Base-by-base conservation (phyloP, 305 asterid species). In the Fraxinus dipetala region DNA sequence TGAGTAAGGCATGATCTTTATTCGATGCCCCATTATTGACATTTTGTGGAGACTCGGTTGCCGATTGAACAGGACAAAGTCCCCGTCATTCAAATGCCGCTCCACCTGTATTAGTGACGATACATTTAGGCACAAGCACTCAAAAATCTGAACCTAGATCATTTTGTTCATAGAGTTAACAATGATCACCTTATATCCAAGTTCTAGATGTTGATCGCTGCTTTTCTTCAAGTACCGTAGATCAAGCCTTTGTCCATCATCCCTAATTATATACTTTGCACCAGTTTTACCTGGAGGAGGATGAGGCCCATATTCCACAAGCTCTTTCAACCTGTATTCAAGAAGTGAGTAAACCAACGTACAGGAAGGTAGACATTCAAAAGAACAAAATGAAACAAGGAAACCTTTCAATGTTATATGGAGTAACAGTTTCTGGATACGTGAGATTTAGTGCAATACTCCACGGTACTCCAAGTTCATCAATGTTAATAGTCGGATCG, bases 261-360 rank as follows among this genome's bases (percentile, higher is more conserved):
- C 99, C 90, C 99, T 91, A 83, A 96, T 94, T 82, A 96, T 96
- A 89, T 96, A 96, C 85, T 88, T 96, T 14, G 99, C 99, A 83
- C 99, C 99, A 78, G 99, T 96, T 94, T 94, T 96, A n/a, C 98
- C 99, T 80, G 98, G 97, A 84, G 99, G 99, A 34, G 99, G 99
- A 88, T 96, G 98, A 69, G 99, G 98, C 30, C 99, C 99, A 87
- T 96, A 82, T 78, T 96, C 99, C 83, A 96, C 99, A 61, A 96
- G 98, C 88, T 96, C 98, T 85, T 94, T 96, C 89, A 93, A 86
- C 94, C 99, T 96, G 89, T 86, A 83, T 79, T 73, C 78, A 87
- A 56, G 73, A 69, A 78, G 48, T 76, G 35, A 65, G 73, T 38
- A 83, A 83, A 72, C 72, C 77, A 75, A 74, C 40, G 82, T 9